Evolutionary conservation across 1,139 yeast species (phyloP), one percentile per base, ranked within the genome.

Genomic region (Pichia sp.): DNA sequence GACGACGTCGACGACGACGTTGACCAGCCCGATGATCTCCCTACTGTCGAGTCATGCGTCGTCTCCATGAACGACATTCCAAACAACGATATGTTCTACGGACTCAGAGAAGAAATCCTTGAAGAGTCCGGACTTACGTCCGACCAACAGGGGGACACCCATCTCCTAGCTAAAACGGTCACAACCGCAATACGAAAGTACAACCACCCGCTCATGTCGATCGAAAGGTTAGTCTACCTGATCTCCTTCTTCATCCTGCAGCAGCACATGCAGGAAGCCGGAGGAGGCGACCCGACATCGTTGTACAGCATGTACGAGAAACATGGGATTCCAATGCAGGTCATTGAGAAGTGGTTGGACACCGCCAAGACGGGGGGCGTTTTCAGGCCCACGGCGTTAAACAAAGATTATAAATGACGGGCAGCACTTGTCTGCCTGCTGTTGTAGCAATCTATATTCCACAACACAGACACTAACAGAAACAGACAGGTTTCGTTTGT

Each of bases 151-250:
- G 15, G 16, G 8, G 41, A 13, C 5, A 1, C 40, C 8, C 36
- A 15, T 7, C 32, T 47, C 8, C 29, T 52, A 16, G 34, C 48
- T 2, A 43, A 51, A 8, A 51, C 54, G 8, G 29, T 45, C 6
- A 36, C 52, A 3, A 30, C 8, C 29, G 15, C 19, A 5, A 11
- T 55, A 23, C 29, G 44, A 5, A 36, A 51, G 16, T 29, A 48
- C n/a, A 47, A 50, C n/a, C 51, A 42, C 34, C 54, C 54, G 4
- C 31, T 55, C 8, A 45, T 55, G 49, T 52, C 54, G 4, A 29
- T 53, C 15, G 56, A 53, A 31, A 32, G 54, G 29, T 47, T 55
- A 16, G 46, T 55, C 10, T 55, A 55, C 46, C 32, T 55, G 2
- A 31, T 45, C 10, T 52, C 57, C 0, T 52, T 47, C 13, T 47